Conservation (phyloP, 345 rosid genomes). For the Syzygium aqueum region DNA sequence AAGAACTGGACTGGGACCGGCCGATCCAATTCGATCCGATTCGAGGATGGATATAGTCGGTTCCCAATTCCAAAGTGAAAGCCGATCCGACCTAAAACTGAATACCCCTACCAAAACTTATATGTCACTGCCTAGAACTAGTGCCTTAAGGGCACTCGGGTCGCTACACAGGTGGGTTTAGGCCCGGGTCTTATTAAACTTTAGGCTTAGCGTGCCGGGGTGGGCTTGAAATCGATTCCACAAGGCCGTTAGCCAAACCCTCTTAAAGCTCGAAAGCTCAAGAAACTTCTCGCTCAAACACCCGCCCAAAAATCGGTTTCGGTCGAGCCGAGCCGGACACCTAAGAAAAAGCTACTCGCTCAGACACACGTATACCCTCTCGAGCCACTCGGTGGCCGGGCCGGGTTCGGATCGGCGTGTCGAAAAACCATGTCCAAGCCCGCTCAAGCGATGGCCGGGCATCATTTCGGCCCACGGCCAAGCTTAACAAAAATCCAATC, state of each 20-base stretch:
- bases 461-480: neutral
- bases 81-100: rapidly evolving
- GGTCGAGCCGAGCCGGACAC: neutral
- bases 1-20: neutral
- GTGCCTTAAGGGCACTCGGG: neutral
- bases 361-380: neutral
- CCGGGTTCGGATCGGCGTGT: neutral
- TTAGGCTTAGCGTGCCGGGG: neutral
- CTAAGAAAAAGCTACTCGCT: neutral
- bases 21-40: neutral
- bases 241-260: neutral
- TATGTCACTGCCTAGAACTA: rapidly evolving
- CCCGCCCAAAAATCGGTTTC: neutral
- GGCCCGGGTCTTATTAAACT: neutral
- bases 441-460: rapidly evolving
- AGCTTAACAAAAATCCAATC: neutral
- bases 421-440: neutral
- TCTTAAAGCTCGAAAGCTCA: neutral
- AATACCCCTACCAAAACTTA: rapidly evolving
- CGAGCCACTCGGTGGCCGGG: neutral
- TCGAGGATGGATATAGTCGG: rapidly evolving
- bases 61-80: rapidly evolving
- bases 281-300: neutral
- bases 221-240: neutral
- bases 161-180: rapidly evolving